phyloP scores from a whole-genome alignment of 305 asterid genomes.

The Lippia alba region DNA sequence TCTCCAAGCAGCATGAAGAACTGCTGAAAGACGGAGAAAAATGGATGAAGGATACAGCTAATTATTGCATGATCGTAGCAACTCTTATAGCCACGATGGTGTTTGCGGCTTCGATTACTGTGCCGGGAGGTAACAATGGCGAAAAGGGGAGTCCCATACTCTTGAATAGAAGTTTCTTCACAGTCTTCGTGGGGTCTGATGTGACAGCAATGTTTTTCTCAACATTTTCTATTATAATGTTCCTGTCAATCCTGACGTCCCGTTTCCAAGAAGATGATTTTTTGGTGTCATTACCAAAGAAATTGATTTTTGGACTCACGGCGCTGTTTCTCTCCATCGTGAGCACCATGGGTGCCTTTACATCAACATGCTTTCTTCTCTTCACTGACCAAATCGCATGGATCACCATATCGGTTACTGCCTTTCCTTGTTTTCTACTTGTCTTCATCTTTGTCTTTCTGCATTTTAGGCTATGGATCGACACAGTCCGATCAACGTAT shows the following conservation, averaged over 20 bases:
- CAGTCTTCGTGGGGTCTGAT: constrained; percentile 19
- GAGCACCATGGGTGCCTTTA: constrained; percentile 18
- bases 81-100: constrained; percentile 42
- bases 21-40: constrained; percentile 38
- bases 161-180: not conserved
- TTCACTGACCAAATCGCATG: not conserved
- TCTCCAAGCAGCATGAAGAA: constrained; percentile 27
- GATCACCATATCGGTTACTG: not conserved
- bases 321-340: constrained; percentile 8
- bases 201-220: constrained; percentile 20
- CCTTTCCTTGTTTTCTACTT: not conserved
- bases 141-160: constrained; percentile 29
- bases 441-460: not conserved
- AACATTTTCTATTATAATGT: constrained; percentile 24
- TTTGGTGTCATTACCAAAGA: not conserved
- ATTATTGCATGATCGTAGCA: constrained; percentile 44
- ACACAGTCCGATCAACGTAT: not conserved
- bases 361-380: constrained; percentile 22
- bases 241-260: not conserved
- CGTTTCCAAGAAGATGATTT: not conserved
- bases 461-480: not conserved
- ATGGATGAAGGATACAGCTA: constrained; percentile 51
- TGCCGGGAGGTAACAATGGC: constrained; percentile 42
- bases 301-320: not conserved
- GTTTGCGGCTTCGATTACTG: constrained; percentile 45